Evolutionary conservation across 1,284 basidiomycete genomes (phyloP).

Genomic region (Trametes versicolor): DNA sequence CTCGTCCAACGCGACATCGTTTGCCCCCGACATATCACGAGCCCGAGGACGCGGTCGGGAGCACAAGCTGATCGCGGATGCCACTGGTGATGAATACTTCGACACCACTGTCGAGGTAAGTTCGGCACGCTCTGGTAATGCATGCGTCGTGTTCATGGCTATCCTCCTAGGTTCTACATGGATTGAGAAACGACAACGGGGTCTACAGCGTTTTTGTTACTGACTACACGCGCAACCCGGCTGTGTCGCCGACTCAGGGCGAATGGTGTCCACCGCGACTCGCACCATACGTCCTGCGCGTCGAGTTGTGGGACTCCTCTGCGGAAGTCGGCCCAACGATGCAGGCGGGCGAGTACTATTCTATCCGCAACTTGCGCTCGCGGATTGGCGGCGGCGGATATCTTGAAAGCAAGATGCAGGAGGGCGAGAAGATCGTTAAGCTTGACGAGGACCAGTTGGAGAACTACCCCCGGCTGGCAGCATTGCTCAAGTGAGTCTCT

Average conservation of each 20-base stretch:
- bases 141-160: neutral
- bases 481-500: conserved; percentile 60
- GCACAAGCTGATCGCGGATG: conserved; percentile 61
- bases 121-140: neutral
- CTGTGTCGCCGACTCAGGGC: conserved; percentile 45
- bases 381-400: conserved; percentile 50
- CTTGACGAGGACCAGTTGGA: conserved; percentile 54
- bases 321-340: conserved; percentile 52
- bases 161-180: conserved; percentile 57
- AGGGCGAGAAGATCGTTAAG: conserved; percentile 54
- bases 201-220: conserved; percentile 70
- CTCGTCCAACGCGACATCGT: conserved; percentile 14
- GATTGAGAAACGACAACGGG: conserved; percentile 47
- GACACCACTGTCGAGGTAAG: conserved; percentile 75
- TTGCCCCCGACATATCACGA: neutral
- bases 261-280: conserved; percentile 60
- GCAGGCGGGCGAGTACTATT: conserved; percentile 61
- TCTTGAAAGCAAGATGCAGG: conserved; percentile 61
- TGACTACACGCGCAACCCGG: conserved; percentile 65
- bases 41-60: conserved; percentile 10
- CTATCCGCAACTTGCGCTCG: conserved; percentile 64
- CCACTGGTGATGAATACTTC: conserved; percentile 59
- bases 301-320: conserved; percentile 68
- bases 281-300: conserved; percentile 55
- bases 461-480: conserved; percentile 51